Base-by-base conservation (phyloP, 1,284 basidiomycete genomes). In the Moniliella sp. region DNA sequence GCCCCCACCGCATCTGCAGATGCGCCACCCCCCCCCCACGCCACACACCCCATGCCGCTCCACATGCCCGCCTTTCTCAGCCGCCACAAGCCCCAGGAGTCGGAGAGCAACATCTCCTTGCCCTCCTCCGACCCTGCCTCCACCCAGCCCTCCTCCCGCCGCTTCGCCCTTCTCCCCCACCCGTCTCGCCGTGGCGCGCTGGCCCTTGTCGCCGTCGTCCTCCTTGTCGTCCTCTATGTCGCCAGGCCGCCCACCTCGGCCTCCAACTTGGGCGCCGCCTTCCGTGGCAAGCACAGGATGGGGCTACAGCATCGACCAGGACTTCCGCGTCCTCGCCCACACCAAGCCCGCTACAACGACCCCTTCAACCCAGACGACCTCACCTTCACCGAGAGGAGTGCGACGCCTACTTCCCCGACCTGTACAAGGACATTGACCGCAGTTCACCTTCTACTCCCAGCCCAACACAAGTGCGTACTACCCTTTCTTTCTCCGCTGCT, bases 281-380 rank as follows among this genome's bases (percentile, higher is more conserved):
- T 23, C 21, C 21, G n/a, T 7, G 21, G 21, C 21, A 23, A 7
- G 21, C 21, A 23, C 7, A 23, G n/a, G 21, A n/a, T 7, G 7
- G 21, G 21, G 21, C 21, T 23, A 23, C 21, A 7, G 8, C 8
- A n/a, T 23, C 21, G n/a, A 23, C 8, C 7, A n/a, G 8, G 21
- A n/a, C 8, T 7, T 7, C 8, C 7, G 8, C 8, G n/a, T 23
- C 21, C 7, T 23, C 8, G 8, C n/a, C 7, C 21, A 7, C 21
- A 23, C 7, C 7, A 23, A 27, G 7, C 26, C 9, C 8, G 14
- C 15, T 53, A 51, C 34, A 33, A 49, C 27, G 42, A 41, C 13
- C 44, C 44, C 4, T 51, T 53, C 41, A 51, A 51, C 18, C 48
- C 39, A 3, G 50, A 53, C 30, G 48, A 53, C 28, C 28, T 52